phyloP scores from a whole-genome alignment of 2,329 filamentous ascomycete species.

The Mollisiaceae sp. region DNA sequence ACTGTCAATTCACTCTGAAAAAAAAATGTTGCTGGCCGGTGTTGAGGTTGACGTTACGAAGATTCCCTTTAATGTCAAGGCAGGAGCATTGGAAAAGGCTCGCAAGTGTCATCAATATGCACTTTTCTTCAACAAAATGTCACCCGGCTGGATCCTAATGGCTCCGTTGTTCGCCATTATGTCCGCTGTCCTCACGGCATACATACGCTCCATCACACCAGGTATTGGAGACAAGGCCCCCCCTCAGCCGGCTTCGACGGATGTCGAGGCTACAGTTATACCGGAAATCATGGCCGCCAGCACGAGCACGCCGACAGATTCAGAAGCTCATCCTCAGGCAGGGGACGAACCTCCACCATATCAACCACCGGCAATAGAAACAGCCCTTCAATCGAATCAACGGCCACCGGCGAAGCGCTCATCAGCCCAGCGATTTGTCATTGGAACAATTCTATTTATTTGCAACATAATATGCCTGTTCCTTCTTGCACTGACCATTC shows the following conservation, averaged over 20 bases:
- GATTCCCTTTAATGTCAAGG: neutral
- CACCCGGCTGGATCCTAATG: conserved; percentile 4
- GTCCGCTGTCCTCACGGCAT: conserved; percentile 6
- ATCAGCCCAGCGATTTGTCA: conserved; percentile 25
- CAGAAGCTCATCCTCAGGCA: neutral
- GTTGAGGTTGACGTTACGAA: neutral
- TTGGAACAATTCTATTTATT: conserved; percentile 16
- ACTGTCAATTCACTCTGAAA: no score
- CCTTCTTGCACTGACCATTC: conserved; percentile 17
- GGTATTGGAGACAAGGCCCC: neutral
- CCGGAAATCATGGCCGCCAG: neutral
- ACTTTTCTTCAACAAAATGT: conserved; percentile 18
- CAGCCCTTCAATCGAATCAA: neutral
- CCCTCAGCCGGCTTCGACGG: neutral
- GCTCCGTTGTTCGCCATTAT: conserved; percentile 2
- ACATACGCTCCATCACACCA: conserved; percentile 13
- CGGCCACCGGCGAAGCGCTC: conserved; percentile 4
- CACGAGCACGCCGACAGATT: neutral
- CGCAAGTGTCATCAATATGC: conserved; percentile 20
- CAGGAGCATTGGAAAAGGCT: neutral
- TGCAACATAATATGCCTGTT: conserved; percentile 10
- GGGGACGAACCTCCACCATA: conserved; percentile 29
- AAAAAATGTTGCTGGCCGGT: no score
- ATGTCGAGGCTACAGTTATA: conserved; percentile 5
- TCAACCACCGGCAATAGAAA: conserved; percentile 3